These are phyloP conservation scores for Phytophthora constricta DNA, from an alignment of 352 stramenopile genomes.

Conservation along the genomic window DNA sequence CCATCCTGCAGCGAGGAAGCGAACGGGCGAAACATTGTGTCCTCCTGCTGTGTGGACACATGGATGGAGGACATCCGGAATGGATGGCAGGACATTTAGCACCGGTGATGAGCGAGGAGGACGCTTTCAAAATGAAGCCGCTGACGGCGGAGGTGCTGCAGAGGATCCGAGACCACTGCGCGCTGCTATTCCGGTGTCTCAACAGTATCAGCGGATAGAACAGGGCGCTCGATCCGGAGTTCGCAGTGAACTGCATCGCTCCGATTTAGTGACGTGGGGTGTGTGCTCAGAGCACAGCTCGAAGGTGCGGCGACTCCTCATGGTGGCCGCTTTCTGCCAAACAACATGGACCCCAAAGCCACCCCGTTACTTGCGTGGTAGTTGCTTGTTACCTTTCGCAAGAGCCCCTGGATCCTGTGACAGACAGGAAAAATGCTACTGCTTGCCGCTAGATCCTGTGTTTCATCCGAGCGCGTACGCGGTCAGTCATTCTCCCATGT, in stretches of 20 bases:
- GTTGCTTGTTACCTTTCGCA: too few relatives aligned
- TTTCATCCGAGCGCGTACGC: too few relatives aligned
- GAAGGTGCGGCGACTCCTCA: too few relatives aligned
- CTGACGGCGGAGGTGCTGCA: slow-evolving; percentile 27
- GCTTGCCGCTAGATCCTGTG: too few relatives aligned
- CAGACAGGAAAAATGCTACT: too few relatives aligned
- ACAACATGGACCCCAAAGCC: too few relatives aligned
- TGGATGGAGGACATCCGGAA: slow-evolving; percentile 28
- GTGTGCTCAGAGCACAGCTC: too few relatives aligned
- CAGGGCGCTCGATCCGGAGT: slow-evolving; percentile 10
- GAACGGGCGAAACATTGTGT: slow-evolving; percentile 14
- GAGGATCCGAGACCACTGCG: slow-evolving; percentile 34
- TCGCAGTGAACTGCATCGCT: slow-evolving; percentile 1
- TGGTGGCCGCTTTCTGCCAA: too few relatives aligned
- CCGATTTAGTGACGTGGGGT: too few relatives aligned
- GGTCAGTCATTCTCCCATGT: too few relatives aligned
- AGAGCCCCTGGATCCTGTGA: too few relatives aligned
- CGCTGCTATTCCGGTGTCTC: slow-evolving; percentile 35
- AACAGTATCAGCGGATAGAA: slow-evolving; percentile 39
- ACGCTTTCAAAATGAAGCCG: slow-evolving; percentile 18
- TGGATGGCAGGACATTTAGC: slow-evolving; percentile 20
- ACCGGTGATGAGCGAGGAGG: slow-evolving; percentile 3
- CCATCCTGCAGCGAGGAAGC: slow-evolving; percentile 23
- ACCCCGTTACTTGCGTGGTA: too few relatives aligned
- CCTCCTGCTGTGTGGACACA: slow-evolving; percentile 19